Conservation (phyloP, 139 green algal species). For the Coccomyxa sp. region DNA sequence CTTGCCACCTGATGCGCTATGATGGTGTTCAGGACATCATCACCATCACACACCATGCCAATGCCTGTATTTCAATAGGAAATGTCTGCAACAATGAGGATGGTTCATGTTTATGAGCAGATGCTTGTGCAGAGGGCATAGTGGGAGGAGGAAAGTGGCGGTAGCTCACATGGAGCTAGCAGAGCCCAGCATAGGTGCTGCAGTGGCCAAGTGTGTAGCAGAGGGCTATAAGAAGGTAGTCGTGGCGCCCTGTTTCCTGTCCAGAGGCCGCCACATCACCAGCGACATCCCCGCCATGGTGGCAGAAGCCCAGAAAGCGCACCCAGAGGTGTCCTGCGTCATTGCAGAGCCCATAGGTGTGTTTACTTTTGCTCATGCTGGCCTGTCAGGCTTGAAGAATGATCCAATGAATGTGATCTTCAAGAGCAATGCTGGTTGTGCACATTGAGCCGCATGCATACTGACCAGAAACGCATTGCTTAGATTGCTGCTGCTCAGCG, state of each 20-base stretch:
- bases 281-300: conserved; percentile 83
- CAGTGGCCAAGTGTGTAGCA: conserved; percentile 44
- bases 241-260: conserved; percentile 87
- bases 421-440: not conserved
- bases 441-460: not conserved
- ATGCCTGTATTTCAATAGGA: not conserved
- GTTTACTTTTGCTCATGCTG: not conserved
- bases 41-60: not conserved
- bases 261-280: conserved; percentile 70
- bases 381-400: not conserved
- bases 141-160: conserved; percentile 61
- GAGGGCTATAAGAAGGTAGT: conserved; percentile 56
- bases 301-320: conserved; percentile 40
- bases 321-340: conserved; percentile 46
- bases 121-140: conserved; percentile 23
- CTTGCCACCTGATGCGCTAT: not conserved
- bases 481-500: not conserved
- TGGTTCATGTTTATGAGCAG: conserved; percentile 4
- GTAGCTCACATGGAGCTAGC: conserved; percentile 90
- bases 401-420: not conserved
- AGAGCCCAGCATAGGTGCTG: conserved; percentile 71
- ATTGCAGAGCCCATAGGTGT: conserved; percentile 79
- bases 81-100: not conserved
- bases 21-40: not conserved
- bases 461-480: not conserved